Conservation (phyloP, 805 yeast genomes). For the Myxozyma neotropica region DNA sequence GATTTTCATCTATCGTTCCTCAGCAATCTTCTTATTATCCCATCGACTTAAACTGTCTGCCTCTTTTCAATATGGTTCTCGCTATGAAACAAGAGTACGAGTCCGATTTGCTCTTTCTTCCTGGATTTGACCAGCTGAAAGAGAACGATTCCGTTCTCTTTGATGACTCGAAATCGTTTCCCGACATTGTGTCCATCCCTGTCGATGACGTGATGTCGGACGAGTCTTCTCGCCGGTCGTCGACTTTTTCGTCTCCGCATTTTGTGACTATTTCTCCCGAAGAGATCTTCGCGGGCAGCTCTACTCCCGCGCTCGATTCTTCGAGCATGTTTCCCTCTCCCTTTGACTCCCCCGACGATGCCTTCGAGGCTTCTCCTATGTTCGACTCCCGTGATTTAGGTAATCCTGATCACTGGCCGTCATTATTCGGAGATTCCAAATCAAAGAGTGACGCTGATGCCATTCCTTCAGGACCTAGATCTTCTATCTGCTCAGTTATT, state of each 20-base stretch:
- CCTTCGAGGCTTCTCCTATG: slow-evolving; percentile 41
- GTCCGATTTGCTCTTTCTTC: slow-evolving; percentile 13
- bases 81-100: slow-evolving; percentile 14
- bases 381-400: slow-evolving; percentile 39
- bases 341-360: slow-evolving; percentile 30
- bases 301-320: slow-evolving; percentile 14
- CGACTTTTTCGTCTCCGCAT: slow-evolving; percentile 25
- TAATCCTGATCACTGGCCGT: slow-evolving; percentile 40
- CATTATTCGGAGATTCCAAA: slow-evolving; percentile 40
- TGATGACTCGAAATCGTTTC: slow-evolving; percentile 17
- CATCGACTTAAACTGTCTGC: background rate
- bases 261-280: slow-evolving; percentile 24
- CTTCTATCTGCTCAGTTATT: background rate
- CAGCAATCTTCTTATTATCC: background rate
- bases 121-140: slow-evolving; percentile 14
- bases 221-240: slow-evolving; percentile 21
- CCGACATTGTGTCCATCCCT: slow-evolving; percentile 25
- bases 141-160: slow-evolving; percentile 7
- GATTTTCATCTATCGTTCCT: slow-evolving; percentile 1
- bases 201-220: slow-evolving; percentile 17
- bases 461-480: background rate
- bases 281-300: slow-evolving; percentile 10
- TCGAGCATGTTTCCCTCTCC: slow-evolving; percentile 21
- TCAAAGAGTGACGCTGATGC: background rate
- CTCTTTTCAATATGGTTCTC: slow-evolving; percentile 19